Conservation (phyloP, 2,329 filamentous ascomycete genomes). For the Calonectria pteridis region DNA sequence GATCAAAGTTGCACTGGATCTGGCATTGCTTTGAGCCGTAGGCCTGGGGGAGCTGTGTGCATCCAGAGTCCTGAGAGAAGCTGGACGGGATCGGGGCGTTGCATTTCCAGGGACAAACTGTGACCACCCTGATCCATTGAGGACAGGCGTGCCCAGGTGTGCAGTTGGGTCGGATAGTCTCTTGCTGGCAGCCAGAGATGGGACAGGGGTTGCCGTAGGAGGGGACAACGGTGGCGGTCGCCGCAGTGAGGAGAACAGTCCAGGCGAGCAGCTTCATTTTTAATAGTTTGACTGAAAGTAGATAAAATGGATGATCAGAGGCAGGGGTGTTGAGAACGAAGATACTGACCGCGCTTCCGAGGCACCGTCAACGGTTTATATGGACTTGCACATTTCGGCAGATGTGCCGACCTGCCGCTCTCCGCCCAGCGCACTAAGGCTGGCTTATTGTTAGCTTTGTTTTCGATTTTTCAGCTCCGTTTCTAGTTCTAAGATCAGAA, state of each 20-base stretch:
- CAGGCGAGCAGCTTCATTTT: neutral
- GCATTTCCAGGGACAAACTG: neutral
- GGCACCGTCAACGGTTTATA: neutral
- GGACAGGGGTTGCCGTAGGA: neutral
- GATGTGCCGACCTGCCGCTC: neutral
- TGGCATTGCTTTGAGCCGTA: neutral
- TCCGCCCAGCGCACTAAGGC: neutral
- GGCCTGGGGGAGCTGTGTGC: neutral
- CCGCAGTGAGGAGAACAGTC: neutral
- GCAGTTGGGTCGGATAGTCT: neutral
- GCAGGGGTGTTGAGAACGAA: neutral
- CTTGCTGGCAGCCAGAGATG: neutral
- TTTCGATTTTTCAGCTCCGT: constrained; percentile 1
- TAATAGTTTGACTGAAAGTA: neutral
- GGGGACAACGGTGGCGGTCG: neutral
- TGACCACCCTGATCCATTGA: neutral
- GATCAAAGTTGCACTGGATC: constrained; percentile 2
- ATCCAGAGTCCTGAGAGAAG: neutral
- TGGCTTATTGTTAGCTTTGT: neutral
- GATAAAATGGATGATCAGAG: neutral
- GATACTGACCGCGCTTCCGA: neutral
- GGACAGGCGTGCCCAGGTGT: neutral
- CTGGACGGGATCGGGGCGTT: neutral
- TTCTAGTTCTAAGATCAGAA: neutral
- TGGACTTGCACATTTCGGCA: neutral